These are phyloP conservation scores for Fusarium mangiferae DNA, from an alignment of 2,329 filamentous ascomycete genomes.

Conservation along the genomic window DNA sequence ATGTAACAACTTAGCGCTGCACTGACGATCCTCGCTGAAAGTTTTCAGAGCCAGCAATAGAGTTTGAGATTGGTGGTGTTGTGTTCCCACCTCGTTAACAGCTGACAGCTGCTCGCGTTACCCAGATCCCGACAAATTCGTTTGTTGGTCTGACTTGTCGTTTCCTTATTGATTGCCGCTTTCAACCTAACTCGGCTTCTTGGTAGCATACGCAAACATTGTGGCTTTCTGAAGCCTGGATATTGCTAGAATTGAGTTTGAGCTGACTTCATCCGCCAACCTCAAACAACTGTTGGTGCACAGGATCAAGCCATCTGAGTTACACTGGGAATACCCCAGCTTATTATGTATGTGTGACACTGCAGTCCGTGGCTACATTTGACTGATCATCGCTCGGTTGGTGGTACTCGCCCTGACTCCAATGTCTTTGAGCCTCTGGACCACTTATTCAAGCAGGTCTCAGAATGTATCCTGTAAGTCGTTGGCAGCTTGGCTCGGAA, in stretches of 20 bases:
- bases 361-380: not conserved
- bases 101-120: constrained; percentile 10
- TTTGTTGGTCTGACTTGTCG: not conserved
- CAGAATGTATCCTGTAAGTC: not conserved
- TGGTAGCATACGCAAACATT: not conserved
- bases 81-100: not conserved
- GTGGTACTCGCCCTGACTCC: not conserved
- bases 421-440: not conserved
- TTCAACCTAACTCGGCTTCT: not conserved
- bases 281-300: not conserved
- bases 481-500: not conserved
- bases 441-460: not conserved
- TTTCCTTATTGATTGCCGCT: not conserved
- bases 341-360: not conserved
- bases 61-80: constrained; percentile 17
- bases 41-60: not conserved
- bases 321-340: not conserved
- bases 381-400: not conserved
- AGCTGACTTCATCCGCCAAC: not conserved
- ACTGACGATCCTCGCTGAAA: not conserved
- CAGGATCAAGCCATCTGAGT: not conserved
- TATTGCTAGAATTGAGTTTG: not conserved
- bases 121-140: not conserved
- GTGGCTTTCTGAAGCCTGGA: not conserved
- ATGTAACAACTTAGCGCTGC: not conserved